Evolutionary conservation across 1,139 yeast species (phyloP).

Genomic region (Komagataea norvegica): DNA sequence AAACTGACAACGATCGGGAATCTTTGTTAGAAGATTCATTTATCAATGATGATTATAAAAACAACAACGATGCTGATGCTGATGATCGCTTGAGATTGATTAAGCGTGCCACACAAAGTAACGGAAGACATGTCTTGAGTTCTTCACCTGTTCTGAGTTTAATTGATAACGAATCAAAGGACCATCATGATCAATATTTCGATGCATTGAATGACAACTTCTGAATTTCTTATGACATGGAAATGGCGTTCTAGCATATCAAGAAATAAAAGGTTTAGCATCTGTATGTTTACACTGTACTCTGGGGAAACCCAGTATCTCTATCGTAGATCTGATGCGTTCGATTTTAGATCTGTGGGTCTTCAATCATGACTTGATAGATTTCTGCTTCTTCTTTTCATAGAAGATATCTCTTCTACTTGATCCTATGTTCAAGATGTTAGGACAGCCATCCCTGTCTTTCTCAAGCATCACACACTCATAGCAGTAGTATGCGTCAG

Average conservation of each 20-base stretch:
- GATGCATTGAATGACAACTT: conserved; percentile 9
- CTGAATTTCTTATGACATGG: conserved; percentile 1
- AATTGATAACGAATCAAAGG: conserved; percentile 4
- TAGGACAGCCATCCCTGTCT: conserved; percentile 92
- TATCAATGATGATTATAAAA: conserved; percentile 16
- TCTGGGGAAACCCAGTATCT: no score
- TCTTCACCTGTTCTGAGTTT: no score
- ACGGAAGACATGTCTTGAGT: no score
- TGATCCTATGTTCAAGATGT: conserved; percentile 75
- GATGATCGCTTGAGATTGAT: not conserved
- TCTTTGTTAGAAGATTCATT: conserved; percentile 26
- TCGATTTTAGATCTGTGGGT: not conserved
- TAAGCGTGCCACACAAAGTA: not conserved
- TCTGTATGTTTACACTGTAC: not conserved
- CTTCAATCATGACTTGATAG: conserved; percentile 10
- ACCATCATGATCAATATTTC: conserved; percentile 5
- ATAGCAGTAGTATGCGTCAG: conserved; percentile 77
- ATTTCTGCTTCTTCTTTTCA: conserved; percentile 43
- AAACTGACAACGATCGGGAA: conserved; percentile 14
- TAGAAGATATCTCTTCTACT: conserved; percentile 64
- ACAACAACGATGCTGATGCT: not conserved
- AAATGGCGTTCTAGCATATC: not conserved
- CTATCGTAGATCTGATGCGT: not conserved
- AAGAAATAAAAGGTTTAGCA: not conserved
- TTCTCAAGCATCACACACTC: conserved; percentile 80